Percentiles rank a stretch among this genome's conserved stretches.
Conservation (phyloP, 2,329 filamentous ascomycete genomes). For the Leptodontidium sp. region DNA sequence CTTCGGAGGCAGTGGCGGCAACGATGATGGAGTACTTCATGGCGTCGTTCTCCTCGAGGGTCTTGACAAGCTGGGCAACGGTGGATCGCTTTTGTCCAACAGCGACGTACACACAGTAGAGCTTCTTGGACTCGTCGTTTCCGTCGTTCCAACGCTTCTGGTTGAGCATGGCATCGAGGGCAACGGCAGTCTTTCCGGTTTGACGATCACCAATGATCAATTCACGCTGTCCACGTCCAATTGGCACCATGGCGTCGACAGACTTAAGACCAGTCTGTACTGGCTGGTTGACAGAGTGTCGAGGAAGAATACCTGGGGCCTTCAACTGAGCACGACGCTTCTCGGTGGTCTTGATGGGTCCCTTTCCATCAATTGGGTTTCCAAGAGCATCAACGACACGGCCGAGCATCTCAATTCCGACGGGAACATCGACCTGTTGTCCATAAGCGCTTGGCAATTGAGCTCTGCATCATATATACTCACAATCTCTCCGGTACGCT, state of each 20-base stretch:
- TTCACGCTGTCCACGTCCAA: slow-evolving; percentile 99
- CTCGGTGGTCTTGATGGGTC: slow-evolving; percentile 90
- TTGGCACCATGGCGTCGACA: slow-evolving; percentile 99
- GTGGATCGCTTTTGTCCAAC: slow-evolving; percentile 99
- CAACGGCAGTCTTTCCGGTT: slow-evolving; percentile 99
- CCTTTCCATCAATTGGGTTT: slow-evolving; percentile 99
- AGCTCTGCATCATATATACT: slow-evolving; percentile 58
- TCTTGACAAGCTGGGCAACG: slow-evolving; percentile 99
- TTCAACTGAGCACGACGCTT: slow-evolving; percentile 97
- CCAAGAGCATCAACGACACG: slow-evolving; percentile 98
- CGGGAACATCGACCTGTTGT: slow-evolving; percentile 89
- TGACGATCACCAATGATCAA: slow-evolving; percentile 99
- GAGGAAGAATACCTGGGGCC: slow-evolving; percentile 97
- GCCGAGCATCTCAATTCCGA: slow-evolving; percentile 90
- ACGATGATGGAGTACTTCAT: slow-evolving; percentile 98
- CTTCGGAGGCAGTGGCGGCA: slow-evolving; percentile 96
- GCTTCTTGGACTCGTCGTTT: slow-evolving; percentile 94
- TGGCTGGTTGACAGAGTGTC: slow-evolving; percentile 96
- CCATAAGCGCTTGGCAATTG: slow-evolving; percentile 32
- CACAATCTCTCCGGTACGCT: slow-evolving; percentile 99
- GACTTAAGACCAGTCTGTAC: slow-evolving; percentile 99
- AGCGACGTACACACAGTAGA: slow-evolving; percentile 99
- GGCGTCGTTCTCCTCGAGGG: slow-evolving; percentile 98
- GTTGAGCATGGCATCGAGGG: slow-evolving; percentile 97
- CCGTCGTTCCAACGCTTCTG: slow-evolving; percentile 96